Evolutionary conservation across 169 alveolate species (phyloP), one percentile per base, ranked within the genome.

Genomic region (Plasmodium cynomolgi): DNA sequence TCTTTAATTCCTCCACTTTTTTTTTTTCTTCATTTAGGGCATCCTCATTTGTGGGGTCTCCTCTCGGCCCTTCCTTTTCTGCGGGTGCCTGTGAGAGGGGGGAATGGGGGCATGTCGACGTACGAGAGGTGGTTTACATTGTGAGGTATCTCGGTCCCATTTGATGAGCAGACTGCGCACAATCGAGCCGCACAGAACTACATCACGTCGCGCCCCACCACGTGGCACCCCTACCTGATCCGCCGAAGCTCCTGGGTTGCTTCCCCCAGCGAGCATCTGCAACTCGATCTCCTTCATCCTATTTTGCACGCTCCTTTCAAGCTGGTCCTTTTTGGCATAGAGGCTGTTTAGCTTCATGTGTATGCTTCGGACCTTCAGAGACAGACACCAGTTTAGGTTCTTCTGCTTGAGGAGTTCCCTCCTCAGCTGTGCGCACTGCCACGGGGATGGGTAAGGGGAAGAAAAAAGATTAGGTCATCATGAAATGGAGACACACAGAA

Each of bases 351-450:
- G 17, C 47, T 86, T 86, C 26, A 86, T 86, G 72, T 86, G 93
- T 33, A 86, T 86, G 47, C 93, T 86, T 77, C 71, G 80, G 15
- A 86, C 44, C 81, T 86, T 86, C 81, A 86, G 31, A 20, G 93
- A 75, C 20, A 86, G 47, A 20, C 68, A 86, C 20, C 80, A 47
- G 56, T 86, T 86, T 80, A 86, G 68, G 31, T 79, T 74, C 72
- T 86, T 86, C 56, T 86, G 93, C 29, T 86, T 86, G 8, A 75
- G 44, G n/a, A 86, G 41, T 37, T 86, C 86, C 29, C 34, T 75
- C 71, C 68, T 86, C 31, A 86, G 41, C 31, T 86, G 72, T 20
- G 62, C 77, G 34, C 80, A 77, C 93, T 86, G 31, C 29, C n/a
- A 26, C 17, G 37, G 3, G 37, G 15, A 11, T 68, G 37, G 71